Conservation (phyloP, 2,329 filamentous ascomycete species). For the Epichloe sp. region DNA sequence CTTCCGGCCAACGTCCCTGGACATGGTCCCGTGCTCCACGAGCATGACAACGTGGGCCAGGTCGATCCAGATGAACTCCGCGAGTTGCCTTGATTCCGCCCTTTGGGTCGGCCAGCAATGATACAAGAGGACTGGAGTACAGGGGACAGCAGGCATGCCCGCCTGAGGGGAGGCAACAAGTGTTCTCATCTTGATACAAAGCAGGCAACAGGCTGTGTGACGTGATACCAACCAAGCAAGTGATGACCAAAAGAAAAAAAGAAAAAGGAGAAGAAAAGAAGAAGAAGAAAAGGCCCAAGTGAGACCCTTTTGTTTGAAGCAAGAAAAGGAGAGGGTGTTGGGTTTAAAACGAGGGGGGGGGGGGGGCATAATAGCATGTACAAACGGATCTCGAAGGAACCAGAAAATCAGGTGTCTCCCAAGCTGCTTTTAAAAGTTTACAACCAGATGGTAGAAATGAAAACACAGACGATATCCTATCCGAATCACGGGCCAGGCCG, state of each 20-base stretch:
- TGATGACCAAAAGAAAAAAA: background rate
- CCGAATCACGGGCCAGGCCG: too few species aligned
- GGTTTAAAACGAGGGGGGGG: too few species aligned
- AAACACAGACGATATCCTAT: too few species aligned
- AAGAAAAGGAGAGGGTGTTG: too few species aligned
- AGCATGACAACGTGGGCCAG: slow-evolving; percentile 9
- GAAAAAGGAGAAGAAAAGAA: background rate
- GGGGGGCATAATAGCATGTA: too few species aligned
- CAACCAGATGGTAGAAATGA: too few species aligned
- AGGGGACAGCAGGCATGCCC: background rate
- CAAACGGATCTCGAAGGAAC: too few species aligned
- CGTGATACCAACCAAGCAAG: background rate
- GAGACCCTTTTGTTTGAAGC: too few species aligned
- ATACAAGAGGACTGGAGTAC: background rate
- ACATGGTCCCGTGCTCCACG: slow-evolving; percentile 4
- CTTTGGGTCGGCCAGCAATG: slow-evolving; percentile 7
- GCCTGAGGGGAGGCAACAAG: background rate
- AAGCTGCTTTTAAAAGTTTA: too few species aligned
- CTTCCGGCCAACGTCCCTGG: background rate
- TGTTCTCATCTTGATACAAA: background rate
- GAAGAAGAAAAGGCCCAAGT: background rate
- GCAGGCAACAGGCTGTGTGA: background rate
- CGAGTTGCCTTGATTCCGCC: slow-evolving; percentile 6
- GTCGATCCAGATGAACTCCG: slow-evolving; percentile 8
- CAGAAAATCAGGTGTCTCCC: too few species aligned